A percentile compares a stretch with the other conserved stretches of the same genome.
Conservation (phyloP, 495 filamentous ascomycete species). For the Tuber magnatum region DNA sequence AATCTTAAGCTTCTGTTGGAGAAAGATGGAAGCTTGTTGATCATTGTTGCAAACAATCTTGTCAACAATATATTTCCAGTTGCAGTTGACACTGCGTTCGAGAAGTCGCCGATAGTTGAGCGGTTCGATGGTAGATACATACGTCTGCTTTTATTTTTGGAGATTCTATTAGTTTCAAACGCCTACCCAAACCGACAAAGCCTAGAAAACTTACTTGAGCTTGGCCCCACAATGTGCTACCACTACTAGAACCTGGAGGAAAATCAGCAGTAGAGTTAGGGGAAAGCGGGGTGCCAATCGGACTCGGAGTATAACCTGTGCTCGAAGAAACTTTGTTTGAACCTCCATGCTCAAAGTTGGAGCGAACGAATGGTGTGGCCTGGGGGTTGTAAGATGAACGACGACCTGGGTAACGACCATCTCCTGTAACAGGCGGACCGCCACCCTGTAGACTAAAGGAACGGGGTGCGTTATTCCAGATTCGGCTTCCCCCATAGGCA, state of each 20-base stretch:
- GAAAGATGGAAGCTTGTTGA: slow-evolving; percentile 95
- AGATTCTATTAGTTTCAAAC: not conserved
- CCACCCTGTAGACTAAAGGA: slow-evolving; percentile 40
- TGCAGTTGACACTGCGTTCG: slow-evolving; percentile 92
- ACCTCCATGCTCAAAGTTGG: slow-evolving; percentile 44
- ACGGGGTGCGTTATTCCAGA: slow-evolving; percentile 30
- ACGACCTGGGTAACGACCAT: slow-evolving; percentile 42
- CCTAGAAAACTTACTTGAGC: slow-evolving; percentile 50
- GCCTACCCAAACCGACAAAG: not conserved
- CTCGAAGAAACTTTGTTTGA: slow-evolving; percentile 34
- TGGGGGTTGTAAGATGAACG: slow-evolving; percentile 40
- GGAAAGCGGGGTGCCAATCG: slow-evolving; percentile 73
- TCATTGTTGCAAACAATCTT: slow-evolving; percentile 99
- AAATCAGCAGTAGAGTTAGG: slow-evolving; percentile 77
- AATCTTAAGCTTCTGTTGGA: slow-evolving; percentile 98
- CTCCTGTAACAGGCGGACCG: slow-evolving; percentile 31
- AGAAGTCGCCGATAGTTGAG: slow-evolving; percentile 92
- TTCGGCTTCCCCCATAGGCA: slow-evolving; percentile 33
- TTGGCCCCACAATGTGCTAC: slow-evolving; percentile 40
- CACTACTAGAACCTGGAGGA: slow-evolving; percentile 45
- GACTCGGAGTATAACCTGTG: slow-evolving; percentile 57
- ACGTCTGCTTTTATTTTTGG: slow-evolving; percentile 57
- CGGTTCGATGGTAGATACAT: slow-evolving; percentile 81
- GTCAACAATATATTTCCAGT: slow-evolving; percentile 99
- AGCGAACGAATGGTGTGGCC: slow-evolving; percentile 38